Evolutionary conservation across 805 yeast species (phyloP), one percentile per base, ranked within the genome.

Genomic region (Candida ponderosae): DNA sequence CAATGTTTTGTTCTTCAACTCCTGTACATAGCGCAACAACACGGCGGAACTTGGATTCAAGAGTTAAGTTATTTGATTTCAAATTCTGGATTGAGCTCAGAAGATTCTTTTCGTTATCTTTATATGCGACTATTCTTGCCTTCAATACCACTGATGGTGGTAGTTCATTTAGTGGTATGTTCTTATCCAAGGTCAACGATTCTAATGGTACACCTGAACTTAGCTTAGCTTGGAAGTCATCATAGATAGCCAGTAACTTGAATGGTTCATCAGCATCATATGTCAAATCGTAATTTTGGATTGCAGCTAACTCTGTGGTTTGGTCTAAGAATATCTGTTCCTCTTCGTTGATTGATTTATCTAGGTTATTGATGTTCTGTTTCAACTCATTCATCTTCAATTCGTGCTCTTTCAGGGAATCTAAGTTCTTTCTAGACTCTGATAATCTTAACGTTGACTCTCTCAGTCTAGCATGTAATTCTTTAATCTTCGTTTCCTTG

Each of bases 181-280:
- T 18, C 38, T 46, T 33, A 19, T 42, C 43, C 15, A 45, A 32
- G 14, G 16, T 4, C 8, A 61, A 35, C 34, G 50, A 45, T 14
- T 57, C 59, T 30, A 61, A 43, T 32, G 48, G 46, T 13, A 59
- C 54, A 17, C 42, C 47, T 35, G 54, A 56, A 20, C 59, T 60
- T 14, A 70, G 42, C 42, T 62, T 62, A 4, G 52, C 43, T 38
- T 67, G 70, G n/a, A 83, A 58, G 44, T 68, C 70, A 29, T 75
- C 71, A 50, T 72, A 79, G 13, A 84, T 66, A 6, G 75, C 66
- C 51, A 72, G 67, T 10, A 86, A 72, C 34, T 82, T 70, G 59
- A 86, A 90, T n/a, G 96, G 96, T 52, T 85, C 90, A 59, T 89
- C 97, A 0, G 95, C 90, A 57, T 83, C 90, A 49, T 77, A 81